phyloP scores from a whole-genome alignment of 352 stramenopile genomes.

The Bremia lactucae region DNA sequence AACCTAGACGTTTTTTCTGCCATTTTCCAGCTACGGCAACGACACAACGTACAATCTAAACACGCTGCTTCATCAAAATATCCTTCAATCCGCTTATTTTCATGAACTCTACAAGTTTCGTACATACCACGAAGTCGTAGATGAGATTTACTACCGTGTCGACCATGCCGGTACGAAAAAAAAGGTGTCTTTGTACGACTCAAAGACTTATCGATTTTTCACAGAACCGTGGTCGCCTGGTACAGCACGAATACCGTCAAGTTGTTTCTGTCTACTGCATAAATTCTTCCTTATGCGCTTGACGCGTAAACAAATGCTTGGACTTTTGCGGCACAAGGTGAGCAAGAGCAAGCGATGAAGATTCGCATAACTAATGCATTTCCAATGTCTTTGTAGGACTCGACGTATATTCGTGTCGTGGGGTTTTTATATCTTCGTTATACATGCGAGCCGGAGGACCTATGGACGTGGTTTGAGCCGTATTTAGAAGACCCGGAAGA shows the following conservation, averaged over 20 bases:
- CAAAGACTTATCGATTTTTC: neutral
- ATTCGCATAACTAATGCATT: too few species aligned
- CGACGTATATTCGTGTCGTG: constrained; percentile 92
- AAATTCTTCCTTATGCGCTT: constrained; percentile 95
- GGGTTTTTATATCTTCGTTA: constrained; percentile 98
- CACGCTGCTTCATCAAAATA: constrained; percentile 91
- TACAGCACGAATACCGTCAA: constrained; percentile 86
- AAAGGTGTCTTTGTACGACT: neutral
- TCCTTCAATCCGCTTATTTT: constrained; percentile 93
- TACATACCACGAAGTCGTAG: constrained; percentile 95
- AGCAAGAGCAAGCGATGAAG: constrained; percentile 3
- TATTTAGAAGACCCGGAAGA: constrained; percentile 93
- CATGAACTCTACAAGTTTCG: constrained; percentile 87
- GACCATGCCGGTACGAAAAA: constrained; percentile 53
- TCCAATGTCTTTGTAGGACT: constrained; percentile 73
- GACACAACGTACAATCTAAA: constrained; percentile 94
- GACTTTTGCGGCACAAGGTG: constrained; percentile 86
- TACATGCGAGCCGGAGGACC: constrained; percentile 84
- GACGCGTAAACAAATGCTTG: constrained; percentile 93
- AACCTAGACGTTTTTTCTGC: neutral
- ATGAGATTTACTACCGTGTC: constrained; percentile 88
- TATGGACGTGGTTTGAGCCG: constrained; percentile 93
- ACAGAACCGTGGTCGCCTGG: constrained; percentile 88
- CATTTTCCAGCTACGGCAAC: constrained; percentile 59
- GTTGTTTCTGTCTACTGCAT: constrained; percentile 94